phyloP scores from a whole-genome alignment of 768 basidiomycete species.

The Tylopilus subfusipes region DNA sequence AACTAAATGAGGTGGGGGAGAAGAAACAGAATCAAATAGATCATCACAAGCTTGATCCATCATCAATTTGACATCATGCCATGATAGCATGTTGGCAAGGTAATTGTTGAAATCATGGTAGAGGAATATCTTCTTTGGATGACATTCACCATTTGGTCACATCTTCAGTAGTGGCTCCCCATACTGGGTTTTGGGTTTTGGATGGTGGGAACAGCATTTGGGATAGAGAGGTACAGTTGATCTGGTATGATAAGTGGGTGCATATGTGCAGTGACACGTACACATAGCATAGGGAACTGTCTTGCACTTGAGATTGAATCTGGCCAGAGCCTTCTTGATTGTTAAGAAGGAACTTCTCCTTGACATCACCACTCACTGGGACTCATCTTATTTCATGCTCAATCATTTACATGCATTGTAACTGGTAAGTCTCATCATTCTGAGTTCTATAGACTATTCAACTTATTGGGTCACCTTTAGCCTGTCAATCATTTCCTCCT shows the following conservation, averaged over 20 bases:
- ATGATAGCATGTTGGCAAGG: neutral
- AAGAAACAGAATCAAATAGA: too few relatives aligned
- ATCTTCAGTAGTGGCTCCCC: neutral
- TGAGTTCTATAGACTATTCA: too few relatives aligned
- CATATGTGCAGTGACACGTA: slow-evolving; percentile 5
- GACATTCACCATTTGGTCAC: neutral
- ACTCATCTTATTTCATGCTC: too few relatives aligned
- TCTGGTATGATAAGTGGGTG: neutral
- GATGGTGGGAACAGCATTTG: neutral
- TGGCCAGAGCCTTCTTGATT: neutral
- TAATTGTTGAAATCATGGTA: slow-evolving; percentile 16
- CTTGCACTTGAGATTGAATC: neutral
- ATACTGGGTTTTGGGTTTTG: neutral
- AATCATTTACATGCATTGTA: too few relatives aligned
- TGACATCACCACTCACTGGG: too few relatives aligned
- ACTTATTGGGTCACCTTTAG: too few relatives aligned
- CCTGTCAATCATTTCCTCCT: too few relatives aligned
- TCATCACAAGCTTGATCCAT: slow-evolving; percentile 2
- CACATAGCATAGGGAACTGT: neutral
- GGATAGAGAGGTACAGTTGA: neutral
- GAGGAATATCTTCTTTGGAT: too few relatives aligned
- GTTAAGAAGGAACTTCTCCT: neutral
- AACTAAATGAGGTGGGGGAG: too few relatives aligned
- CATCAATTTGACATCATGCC: neutral
- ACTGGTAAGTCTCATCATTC: too few relatives aligned